Base-by-base conservation (phyloP, 441 rosid genomes). In the Manihot esculenta region DNA sequence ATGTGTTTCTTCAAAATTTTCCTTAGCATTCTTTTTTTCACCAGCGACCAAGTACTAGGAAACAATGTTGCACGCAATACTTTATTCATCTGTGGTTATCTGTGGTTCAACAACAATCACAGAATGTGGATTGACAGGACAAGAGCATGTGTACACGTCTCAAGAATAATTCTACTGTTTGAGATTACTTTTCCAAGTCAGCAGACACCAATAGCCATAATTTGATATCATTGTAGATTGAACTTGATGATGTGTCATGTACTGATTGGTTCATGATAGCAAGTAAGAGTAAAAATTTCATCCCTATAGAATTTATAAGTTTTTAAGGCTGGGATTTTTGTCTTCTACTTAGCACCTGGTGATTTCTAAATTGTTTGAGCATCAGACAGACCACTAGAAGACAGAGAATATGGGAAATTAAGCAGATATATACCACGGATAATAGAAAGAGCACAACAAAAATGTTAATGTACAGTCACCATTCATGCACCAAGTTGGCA, bases 161-260 rank as follows among this genome's bases (percentile, higher is more conserved):
- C 73, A 72, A 65, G 48, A 53, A 55, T 38, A 30, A 61, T 9
- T 24, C 33, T 44, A 33, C 56, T 27, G 12, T 12, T 21, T n/a
- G 59, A 60, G 59, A 57, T 21, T 30, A 57, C n/a, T 30, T 58
- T 67, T 62, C 53, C 59, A 44, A 15, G 68, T 53, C 76, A 41
- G 26, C 62, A 57, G 57, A 20, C 4, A 60, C 55, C 62, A 23
- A 24, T 58, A 30, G 70, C 54, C 66, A 70, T 41, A 65, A 18
- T 73, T 70, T 44, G 56, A 74, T 73, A 73, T 59, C 50, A 70
- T 71, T 76, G 7, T 11, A 68, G 80, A 76, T 76, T n/a, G 55
- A 67, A 74, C 26, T 61, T 21, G 68, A 20, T 61, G 81, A 80
- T n/a, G 18, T 74, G 81, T 74, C 76, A 6, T 15, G 8, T 26